Percentiles rank a stretch among this genome's conserved stretches.
These are phyloP conservation scores for Circinella minor DNA, from an alignment of 371 early-diverging fungal genomes.

Conservation along the genomic window DNA sequence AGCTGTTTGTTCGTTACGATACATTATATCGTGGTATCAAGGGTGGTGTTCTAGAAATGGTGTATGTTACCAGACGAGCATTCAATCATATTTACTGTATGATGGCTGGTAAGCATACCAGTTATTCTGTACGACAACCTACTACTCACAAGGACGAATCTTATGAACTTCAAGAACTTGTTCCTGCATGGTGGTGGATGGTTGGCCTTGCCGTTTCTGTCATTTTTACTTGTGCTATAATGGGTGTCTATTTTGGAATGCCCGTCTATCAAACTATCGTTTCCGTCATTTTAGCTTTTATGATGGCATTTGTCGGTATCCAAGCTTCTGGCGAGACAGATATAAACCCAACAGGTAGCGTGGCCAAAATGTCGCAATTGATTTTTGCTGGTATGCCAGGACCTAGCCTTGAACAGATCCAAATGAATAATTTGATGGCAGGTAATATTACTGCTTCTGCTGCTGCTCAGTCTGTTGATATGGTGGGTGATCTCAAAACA, in stretches of 20 bases:
- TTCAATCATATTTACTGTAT: neutral
- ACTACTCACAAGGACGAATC: conserved; percentile 12
- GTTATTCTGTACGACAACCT: conserved; percentile 8
- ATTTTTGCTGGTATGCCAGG: conserved; percentile 65
- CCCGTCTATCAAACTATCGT: conserved; percentile 60
- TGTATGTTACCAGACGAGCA: conserved; percentile 1
- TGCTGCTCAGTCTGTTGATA: conserved; percentile 66
- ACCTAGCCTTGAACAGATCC: conserved; percentile 31
- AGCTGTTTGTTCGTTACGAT: conserved; percentile 58
- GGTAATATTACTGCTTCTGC: conserved; percentile 66
- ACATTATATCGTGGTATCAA: conserved; percentile 59
- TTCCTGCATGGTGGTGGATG: conserved; percentile 68
- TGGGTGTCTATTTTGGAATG: conserved; percentile 63
- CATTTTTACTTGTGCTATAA: conserved; percentile 63
- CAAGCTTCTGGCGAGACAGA: conserved; percentile 74
- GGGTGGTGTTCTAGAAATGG: conserved; percentile 36
- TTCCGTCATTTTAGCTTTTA: conserved; percentile 68
- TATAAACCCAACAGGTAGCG: conserved; percentile 67
- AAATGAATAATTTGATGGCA: conserved; percentile 62
- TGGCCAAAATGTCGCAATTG: conserved; percentile 68
- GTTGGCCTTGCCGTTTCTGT: conserved; percentile 58
- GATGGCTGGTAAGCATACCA: neutral
- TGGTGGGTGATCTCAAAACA: conserved; percentile 72
- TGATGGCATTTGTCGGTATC: conserved; percentile 73
- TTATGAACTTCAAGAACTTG: conserved; percentile 35